A percentile compares a stretch with the other conserved stretches of the same genome.
phyloP scores from a whole-genome alignment of 495 filamentous ascomycete species.

The Neurospora sp. region DNA sequence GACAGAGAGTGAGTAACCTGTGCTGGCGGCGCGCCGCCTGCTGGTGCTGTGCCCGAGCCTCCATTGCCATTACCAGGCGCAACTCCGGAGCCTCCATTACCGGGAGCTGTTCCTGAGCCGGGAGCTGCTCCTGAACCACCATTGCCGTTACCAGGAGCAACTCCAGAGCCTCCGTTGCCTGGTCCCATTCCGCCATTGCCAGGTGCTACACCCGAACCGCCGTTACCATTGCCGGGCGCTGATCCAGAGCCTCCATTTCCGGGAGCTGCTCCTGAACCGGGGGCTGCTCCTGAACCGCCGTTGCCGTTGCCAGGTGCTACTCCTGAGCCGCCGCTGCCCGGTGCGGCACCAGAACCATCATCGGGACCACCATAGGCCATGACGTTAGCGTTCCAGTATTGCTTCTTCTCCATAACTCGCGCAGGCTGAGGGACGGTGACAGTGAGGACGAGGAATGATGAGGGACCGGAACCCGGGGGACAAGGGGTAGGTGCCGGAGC shows the following conservation, averaged over 20 bases:
- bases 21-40: constrained; percentile 5
- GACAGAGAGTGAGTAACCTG: constrained; percentile 11
- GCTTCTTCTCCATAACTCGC: not conserved
- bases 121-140: constrained; percentile 3
- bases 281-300: not conserved
- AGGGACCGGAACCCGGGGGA: not conserved
- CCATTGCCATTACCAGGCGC: constrained; percentile 1
- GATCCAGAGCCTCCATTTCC: not conserved
- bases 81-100: constrained; percentile 5
- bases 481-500: not conserved
- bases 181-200: not conserved
- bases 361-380: not conserved
- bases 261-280: not conserved
- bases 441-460: constrained; percentile 7
- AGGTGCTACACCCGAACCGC: not conserved
- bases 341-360: not conserved
- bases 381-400: not conserved
- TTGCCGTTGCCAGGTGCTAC: not conserved
- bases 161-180: constrained; percentile 1
- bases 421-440: constrained; percentile 5
- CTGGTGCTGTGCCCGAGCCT: not conserved
- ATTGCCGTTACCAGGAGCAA: constrained; percentile 1
- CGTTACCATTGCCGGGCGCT: not conserved
- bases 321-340: not conserved
- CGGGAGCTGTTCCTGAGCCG: constrained; percentile 3